These are phyloP conservation scores for Hsuehochloa calcarea DNA, from an alignment of 176 grass and related monocot species.

Conservation along the genomic window DNA sequence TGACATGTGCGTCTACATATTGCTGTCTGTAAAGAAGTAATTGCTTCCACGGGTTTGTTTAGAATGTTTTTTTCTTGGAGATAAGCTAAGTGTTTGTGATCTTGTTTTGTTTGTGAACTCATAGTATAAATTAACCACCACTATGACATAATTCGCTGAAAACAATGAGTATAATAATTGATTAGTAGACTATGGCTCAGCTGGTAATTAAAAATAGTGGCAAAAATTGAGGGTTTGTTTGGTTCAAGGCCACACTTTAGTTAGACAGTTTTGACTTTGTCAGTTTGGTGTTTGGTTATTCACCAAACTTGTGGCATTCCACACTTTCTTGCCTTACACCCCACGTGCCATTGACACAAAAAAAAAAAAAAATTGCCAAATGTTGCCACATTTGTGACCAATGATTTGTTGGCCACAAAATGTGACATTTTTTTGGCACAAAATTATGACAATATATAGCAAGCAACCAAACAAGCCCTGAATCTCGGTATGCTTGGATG, in stretches of 20 bases:
- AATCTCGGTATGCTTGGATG: slow-evolving; percentile 1
- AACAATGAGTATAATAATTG: not conserved
- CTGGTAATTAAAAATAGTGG: not conserved
- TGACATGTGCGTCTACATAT: not conserved
- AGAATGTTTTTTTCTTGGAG: not conserved
- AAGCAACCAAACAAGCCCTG: too few relatives aligned
- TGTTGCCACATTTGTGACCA: too few relatives aligned
- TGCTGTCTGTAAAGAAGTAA: not conserved
- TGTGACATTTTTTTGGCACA: too few relatives aligned
- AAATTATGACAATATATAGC: too few relatives aligned
- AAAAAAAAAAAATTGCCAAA: too few relatives aligned
- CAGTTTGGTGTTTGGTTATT: too few relatives aligned
- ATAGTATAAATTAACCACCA: not conserved
- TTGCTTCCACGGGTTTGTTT: not conserved
- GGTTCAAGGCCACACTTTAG: too few relatives aligned
- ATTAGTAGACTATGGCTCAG: not conserved
- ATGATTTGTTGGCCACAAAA: too few relatives aligned
- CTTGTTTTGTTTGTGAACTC: not conserved
- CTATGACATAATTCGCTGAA: not conserved
- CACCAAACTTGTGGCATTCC: too few relatives aligned
- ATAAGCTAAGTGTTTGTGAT: not conserved
- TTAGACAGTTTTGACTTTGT: too few relatives aligned
- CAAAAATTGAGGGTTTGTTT: not conserved
- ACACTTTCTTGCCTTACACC: too few relatives aligned
- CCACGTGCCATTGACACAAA: too few relatives aligned